These are phyloP conservation scores for Nicotiana obtusifolia DNA, from an alignment of 257 asterid species.

Conservation along the genomic window DNA sequence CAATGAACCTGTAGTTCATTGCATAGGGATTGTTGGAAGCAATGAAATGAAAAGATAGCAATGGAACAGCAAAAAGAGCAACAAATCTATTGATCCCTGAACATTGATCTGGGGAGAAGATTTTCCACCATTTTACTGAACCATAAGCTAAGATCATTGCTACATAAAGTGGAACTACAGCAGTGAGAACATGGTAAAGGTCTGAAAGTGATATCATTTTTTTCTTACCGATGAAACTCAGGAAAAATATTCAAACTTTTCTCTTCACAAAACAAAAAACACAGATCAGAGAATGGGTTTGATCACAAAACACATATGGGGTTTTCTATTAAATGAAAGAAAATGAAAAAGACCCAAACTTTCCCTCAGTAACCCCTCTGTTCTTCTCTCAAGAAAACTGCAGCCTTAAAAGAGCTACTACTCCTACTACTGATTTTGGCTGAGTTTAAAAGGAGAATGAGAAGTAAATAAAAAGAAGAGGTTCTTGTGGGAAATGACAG, in stretches of 20 bases:
- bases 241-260: neutral
- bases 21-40: conserved; percentile 44
- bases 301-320: conserved; percentile 5
- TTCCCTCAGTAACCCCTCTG: neutral
- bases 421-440: neutral
- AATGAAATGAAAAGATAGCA: conserved; percentile 44
- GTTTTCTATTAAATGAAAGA: neutral
- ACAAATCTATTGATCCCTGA: conserved; percentile 50
- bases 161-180: conserved; percentile 45
- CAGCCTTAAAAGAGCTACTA: neutral
- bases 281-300: neutral
- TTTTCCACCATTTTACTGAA: conserved; percentile 51
- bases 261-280: neutral
- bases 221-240: neutral
- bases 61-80: conserved; percentile 49
- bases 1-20: conserved; percentile 47
- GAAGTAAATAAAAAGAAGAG: conserved; percentile 11
- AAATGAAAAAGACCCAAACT: neutral
- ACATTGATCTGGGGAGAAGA: conserved; percentile 43
- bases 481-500: conserved; percentile 20
- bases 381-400: too few relatives aligned
- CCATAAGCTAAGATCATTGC: conserved; percentile 51
- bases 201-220: conserved; percentile 34
- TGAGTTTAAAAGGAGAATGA: conserved; percentile 17
- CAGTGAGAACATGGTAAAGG: conserved; percentile 48